Conservation (phyloP, 805 yeast genomes). For the Tetrapisispora nanseiensis region DNA sequence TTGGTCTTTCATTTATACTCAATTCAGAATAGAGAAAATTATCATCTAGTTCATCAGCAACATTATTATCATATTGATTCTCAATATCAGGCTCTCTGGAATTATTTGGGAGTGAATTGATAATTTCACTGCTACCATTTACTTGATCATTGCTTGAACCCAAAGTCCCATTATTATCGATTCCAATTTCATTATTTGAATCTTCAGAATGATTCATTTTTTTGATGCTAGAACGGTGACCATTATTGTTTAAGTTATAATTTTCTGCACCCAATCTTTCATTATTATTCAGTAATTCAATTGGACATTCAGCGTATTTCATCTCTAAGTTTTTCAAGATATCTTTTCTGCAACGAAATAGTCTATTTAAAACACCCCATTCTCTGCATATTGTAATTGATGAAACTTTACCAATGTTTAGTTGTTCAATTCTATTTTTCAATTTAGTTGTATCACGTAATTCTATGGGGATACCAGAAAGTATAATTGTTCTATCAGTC, state of each 20-base stretch:
- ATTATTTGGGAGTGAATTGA: not conserved
- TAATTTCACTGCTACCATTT: no score
- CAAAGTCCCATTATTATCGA: not conserved
- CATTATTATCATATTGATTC: not conserved
- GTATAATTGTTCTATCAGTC: conserved; percentile 81
- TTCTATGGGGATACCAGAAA: conserved; percentile 82
- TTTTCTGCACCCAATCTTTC: conserved; percentile 20
- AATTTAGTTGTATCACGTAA: conserved; percentile 63
- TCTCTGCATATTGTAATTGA: conserved; percentile 74
- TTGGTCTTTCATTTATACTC: conserved; percentile 45
- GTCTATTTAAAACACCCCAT: conserved; percentile 64
- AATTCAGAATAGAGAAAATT: conserved; percentile 20
- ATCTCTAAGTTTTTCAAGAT: conserved; percentile 53
- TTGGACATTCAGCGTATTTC: conserved; percentile 30
- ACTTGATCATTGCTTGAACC: no score
- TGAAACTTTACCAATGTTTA: conserved; percentile 73
- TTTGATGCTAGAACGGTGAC: not conserved
- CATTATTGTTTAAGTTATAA: conserved; percentile 13
- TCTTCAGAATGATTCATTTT: no score
- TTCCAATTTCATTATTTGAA: not conserved
- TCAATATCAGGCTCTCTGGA: not conserved
- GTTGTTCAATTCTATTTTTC: conserved; percentile 61
- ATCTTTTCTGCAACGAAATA: conserved; percentile 49
- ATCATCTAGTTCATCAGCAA: conserved; percentile 10
- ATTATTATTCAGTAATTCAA: conserved; percentile 1